phyloP scores from a whole-genome alignment of 345 rosid genomes.

The Crucihimalaya himalaica region DNA sequence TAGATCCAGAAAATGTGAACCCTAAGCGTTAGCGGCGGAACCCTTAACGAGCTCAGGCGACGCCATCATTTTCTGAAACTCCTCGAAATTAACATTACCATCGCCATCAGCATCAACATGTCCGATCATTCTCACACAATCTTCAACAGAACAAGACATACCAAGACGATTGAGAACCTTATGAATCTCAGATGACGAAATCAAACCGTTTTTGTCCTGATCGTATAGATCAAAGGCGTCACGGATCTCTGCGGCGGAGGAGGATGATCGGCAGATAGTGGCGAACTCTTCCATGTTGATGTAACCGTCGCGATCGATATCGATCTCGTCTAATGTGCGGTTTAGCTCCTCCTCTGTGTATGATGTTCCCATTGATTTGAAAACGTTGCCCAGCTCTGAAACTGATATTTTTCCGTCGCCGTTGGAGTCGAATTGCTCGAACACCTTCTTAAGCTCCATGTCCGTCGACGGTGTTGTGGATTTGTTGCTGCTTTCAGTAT shows the following conservation, averaged over 20 bases:
- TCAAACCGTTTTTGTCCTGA: constrained; percentile 65
- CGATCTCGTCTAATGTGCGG: constrained; percentile 68
- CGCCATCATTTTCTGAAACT: constrained; percentile 81
- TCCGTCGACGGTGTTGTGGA: constrained; percentile 20
- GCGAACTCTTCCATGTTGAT: constrained; percentile 67
- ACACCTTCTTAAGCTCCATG: constrained; percentile 59
- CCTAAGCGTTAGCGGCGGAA: constrained; percentile 2
- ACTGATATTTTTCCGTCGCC: constrained; percentile 84
- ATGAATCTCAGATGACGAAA: constrained; percentile 70
- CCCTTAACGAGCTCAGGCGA: constrained; percentile 32
- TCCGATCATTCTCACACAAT: constrained; percentile 68
- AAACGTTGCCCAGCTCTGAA: constrained; percentile 59
- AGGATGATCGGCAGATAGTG: constrained; percentile 53
- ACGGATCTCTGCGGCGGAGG: constrained; percentile 56
- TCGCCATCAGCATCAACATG: constrained; percentile 82
- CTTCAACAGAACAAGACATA: constrained; percentile 63
- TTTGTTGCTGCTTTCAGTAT: constrained; percentile 1
- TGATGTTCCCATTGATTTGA: constrained; percentile 66
- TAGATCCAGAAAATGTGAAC: no score
- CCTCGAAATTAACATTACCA: constrained; percentile 67
- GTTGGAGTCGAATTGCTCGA: constrained; percentile 79
- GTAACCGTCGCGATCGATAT: constrained; percentile 77
- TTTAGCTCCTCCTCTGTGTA: constrained; percentile 50
- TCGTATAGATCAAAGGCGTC: constrained; percentile 90
- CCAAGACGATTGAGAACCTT: constrained; percentile 63